Conservation (phyloP, 257 asterid species). For the Fraxinus cuspidata region DNA sequence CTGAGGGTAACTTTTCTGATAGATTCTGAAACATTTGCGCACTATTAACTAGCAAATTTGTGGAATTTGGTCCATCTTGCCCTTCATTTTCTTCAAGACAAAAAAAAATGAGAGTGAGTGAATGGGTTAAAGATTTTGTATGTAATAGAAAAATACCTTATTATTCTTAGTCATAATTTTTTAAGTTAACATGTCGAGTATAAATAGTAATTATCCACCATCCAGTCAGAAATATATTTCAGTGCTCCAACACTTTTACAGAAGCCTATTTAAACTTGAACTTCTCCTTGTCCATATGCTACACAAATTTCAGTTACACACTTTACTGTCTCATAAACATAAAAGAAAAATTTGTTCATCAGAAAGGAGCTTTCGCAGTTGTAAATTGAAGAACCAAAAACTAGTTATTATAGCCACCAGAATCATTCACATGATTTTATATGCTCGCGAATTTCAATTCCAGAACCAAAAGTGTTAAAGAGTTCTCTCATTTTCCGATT, state of each 20-base stretch:
- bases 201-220: not conserved
- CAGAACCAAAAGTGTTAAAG: not conserved
- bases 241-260: not conserved
- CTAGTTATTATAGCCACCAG: not conserved
- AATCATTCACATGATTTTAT: not conserved
- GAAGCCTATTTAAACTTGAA: not conserved
- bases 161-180: not conserved
- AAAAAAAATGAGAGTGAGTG: conserved; percentile 23
- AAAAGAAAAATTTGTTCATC: not conserved
- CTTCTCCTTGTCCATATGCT: not conserved
- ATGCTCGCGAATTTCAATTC: not conserved
- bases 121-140: conserved; percentile 16
- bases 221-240: not conserved
- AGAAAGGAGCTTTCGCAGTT: not conserved
- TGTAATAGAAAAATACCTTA: conserved; percentile 1
- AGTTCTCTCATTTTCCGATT: not conserved
- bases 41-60: conserved; percentile 34
- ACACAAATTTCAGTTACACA: not conserved
- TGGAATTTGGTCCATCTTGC: conserved; percentile 31
- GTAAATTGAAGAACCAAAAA: not conserved
- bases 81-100: conserved; percentile 39
- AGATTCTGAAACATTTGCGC: conserved; percentile 45
- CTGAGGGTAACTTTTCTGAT: conserved; percentile 56
- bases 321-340: not conserved
- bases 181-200: not conserved